A percentile compares a stretch with the other conserved stretches of the same genome.
Evolutionary conservation across 2,329 filamentous ascomycete genomes (phyloP).

Genomic region (Ampelomyces quisqualis): DNA sequence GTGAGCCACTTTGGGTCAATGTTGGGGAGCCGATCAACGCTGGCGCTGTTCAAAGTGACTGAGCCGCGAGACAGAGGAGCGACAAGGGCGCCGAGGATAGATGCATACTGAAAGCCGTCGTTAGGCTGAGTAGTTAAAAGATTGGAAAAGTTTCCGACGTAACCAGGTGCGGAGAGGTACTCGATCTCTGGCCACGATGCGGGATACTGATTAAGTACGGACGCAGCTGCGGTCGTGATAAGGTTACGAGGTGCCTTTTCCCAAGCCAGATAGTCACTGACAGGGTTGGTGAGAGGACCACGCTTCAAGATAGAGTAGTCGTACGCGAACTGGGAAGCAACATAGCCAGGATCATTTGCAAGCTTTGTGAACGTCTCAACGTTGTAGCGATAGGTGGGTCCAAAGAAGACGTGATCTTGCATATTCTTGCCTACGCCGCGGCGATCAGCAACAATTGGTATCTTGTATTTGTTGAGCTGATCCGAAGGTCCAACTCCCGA

Average conservation of each 20-base stretch:
- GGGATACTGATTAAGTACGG: too few species aligned
- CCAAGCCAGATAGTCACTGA: too few species aligned
- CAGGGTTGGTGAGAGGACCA: too few species aligned
- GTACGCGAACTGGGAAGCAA: too few species aligned
- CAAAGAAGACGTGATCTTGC: constrained; percentile 19
- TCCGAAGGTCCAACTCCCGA: constrained; percentile 39
- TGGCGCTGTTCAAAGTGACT: not conserved
- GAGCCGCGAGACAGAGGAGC: not conserved
- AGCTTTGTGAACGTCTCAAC: too few species aligned
- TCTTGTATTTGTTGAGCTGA: constrained; percentile 17
- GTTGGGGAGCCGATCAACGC: not conserved
- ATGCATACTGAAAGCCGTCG: too few species aligned
- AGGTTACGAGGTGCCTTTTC: too few species aligned
- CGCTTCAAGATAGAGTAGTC: too few species aligned
- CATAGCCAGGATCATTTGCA: too few species aligned
- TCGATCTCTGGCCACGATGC: not conserved
- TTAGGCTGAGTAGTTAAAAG: not conserved
- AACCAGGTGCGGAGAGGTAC: not conserved
- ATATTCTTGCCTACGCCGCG: constrained; percentile 33
- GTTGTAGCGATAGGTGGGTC: too few species aligned
- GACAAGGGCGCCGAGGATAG: too few species aligned
- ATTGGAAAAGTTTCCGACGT: not conserved
- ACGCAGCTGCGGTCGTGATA: too few species aligned
- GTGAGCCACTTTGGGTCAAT: not conserved
- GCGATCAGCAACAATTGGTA: constrained; percentile 22